phyloP scores from a whole-genome alignment of 2,329 filamentous ascomycete genomes.

The Fusarium devonianum region DNA sequence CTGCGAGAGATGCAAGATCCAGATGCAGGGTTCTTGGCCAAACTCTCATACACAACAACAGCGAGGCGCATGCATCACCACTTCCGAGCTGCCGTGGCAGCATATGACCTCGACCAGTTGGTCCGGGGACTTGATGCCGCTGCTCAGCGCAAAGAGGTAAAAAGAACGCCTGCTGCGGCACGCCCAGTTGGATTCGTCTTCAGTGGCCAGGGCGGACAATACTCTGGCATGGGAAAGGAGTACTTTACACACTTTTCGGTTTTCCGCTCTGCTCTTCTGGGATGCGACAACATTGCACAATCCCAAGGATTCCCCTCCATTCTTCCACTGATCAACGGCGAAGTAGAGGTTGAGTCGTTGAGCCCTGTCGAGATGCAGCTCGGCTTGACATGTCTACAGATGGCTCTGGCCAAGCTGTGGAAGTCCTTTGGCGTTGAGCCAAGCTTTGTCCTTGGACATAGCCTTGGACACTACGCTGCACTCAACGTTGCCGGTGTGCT shows the following conservation, averaged over 20 bases:
- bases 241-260: not conserved
- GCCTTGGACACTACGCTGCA: conserved; percentile 49
- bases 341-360: not conserved
- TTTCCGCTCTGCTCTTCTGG: not conserved
- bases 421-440: conserved; percentile 48
- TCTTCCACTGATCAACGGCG: not conserved
- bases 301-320: not conserved
- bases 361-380: not conserved
- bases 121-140: no score
- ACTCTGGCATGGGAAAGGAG: conserved; percentile 2
- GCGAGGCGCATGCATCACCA: conserved; percentile 69
- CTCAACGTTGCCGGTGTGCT: conserved; percentile 68
- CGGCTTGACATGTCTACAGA: conserved; percentile 36
- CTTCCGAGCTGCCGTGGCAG: conserved; percentile 57
- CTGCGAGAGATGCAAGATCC: conserved; percentile 60
- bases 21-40: conserved; percentile 59
- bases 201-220: not conserved
- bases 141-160: not conserved
- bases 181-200: not conserved
- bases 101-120: conserved; percentile 6
- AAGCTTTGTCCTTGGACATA: conserved; percentile 57
- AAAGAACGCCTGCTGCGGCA: not conserved
- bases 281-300: not conserved
- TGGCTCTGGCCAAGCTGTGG: conserved; percentile 52
- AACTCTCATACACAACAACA: conserved; percentile 72